Evolutionary conservation across 2,329 filamentous ascomycete species (phyloP).

Genomic region (Alternaria sp.): DNA sequence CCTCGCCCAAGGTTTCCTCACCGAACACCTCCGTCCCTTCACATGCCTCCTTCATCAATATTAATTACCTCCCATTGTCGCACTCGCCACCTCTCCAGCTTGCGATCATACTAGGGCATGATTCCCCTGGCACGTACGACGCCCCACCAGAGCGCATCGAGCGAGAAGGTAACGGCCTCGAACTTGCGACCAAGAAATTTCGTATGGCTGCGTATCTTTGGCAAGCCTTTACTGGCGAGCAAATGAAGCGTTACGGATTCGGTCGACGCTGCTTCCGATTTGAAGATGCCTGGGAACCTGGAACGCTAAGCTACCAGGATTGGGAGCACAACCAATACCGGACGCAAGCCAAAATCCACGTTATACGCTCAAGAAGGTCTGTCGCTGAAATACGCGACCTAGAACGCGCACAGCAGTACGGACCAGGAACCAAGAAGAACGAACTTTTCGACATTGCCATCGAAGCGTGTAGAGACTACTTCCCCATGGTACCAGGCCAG

Average conservation of each 20-base stretch:
- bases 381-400: constrained; percentile 82
- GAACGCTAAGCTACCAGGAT: constrained; percentile 79
- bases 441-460: constrained; percentile 79
- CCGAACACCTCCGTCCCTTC: constrained; percentile 69
- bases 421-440: constrained; percentile 70
- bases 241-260: constrained; percentile 90
- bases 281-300: constrained; percentile 92
- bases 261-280: constrained; percentile 86
- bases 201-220: constrained; percentile 94
- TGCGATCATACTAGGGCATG: constrained; percentile 84
- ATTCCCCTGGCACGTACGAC: constrained; percentile 87
- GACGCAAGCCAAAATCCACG: constrained; percentile 87
- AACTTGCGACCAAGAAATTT: constrained; percentile 85
- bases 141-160: constrained; percentile 75
- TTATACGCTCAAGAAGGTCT: constrained; percentile 83
- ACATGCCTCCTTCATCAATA: constrained; percentile 78
- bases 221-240: constrained; percentile 96
- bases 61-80: constrained; percentile 84
- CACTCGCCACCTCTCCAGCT: constrained; percentile 85
- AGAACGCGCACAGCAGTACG: constrained; percentile 78
- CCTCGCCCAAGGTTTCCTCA: constrained; percentile 78
- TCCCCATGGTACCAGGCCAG: constrained; percentile 75
- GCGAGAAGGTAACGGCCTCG: constrained; percentile 81
- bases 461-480: constrained; percentile 79
- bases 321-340: constrained; percentile 74